Evolutionary conservation across 306 rosid species (phyloP).

Genomic region (Oxytropis ochrocephala): DNA sequence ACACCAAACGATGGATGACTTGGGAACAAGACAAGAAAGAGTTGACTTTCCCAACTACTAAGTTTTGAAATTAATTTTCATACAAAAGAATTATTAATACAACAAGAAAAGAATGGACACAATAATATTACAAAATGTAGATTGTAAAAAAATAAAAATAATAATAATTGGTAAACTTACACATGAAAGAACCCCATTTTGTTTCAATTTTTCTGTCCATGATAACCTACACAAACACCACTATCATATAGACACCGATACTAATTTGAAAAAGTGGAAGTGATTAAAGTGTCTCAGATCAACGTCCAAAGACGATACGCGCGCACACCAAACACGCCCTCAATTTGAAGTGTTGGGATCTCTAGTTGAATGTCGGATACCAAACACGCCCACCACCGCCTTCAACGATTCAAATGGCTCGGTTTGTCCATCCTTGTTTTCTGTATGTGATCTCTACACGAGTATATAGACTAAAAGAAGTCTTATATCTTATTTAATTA

Average conservation of each 20-base stretch:
- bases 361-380: too few species aligned
- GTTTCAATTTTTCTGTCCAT: not conserved
- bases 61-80: constrained; percentile 32
- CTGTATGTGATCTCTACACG: constrained; percentile 1
- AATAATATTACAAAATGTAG: constrained; percentile 14
- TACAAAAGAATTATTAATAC: constrained; percentile 67
- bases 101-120: constrained; percentile 30
- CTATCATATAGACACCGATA: too few species aligned
- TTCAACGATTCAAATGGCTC: not conserved
- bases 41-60: constrained; percentile 3
- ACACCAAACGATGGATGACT: not conserved
- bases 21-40: not conserved
- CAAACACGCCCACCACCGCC: not conserved
- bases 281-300: too few species aligned
- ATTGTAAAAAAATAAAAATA: not conserved
- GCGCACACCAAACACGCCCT: too few species aligned
- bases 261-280: too few species aligned
- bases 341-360: too few species aligned
- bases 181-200: constrained; percentile 3
- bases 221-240: not conserved
- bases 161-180: constrained; percentile 18
- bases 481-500: not conserved
- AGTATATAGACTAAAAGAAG: not conserved
- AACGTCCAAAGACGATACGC: too few species aligned
- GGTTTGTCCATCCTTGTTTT: not conserved